These are phyloP conservation scores for Podila epicladia DNA, from an alignment of 192 early-diverging fungal genomes.

Conservation along the genomic window DNA sequence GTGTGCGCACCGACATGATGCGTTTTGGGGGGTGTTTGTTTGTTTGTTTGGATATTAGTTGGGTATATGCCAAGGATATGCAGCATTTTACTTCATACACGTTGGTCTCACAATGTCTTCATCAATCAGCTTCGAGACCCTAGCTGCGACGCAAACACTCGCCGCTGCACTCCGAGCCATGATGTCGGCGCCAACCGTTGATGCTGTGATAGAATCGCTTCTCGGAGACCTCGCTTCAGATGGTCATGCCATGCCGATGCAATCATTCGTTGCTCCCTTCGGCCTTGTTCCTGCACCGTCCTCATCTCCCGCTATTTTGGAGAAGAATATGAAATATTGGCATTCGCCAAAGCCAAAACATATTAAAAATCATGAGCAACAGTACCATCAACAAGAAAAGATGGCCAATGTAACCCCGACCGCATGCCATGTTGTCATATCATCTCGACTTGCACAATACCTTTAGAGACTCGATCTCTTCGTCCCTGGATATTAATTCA, in stretches of 20 bases:
- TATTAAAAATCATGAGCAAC: too few species aligned
- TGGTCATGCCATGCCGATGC: constrained; percentile 1
- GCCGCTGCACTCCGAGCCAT: constrained; percentile 1
- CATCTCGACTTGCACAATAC: constrained; percentile 1
- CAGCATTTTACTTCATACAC: too few species aligned
- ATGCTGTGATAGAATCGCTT: background rate
- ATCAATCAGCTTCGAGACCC: background rate
- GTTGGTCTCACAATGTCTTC: too few species aligned
- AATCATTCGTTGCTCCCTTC: background rate
- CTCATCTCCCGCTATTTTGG: background rate
- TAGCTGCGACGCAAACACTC: background rate
- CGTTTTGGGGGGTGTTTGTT: too few species aligned
- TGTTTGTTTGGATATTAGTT: background rate
- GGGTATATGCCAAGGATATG: too few species aligned
- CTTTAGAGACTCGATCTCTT: constrained; percentile 50
- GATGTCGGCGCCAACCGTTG: background rate
- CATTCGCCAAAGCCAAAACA: background rate
- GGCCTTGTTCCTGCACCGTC: background rate
- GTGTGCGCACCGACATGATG: too few species aligned
- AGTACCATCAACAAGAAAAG: too few species aligned
- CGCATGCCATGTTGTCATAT: too few species aligned
- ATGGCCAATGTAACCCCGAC: too few species aligned
- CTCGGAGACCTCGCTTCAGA: background rate
- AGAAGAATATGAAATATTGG: background rate
- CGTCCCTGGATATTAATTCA: constrained; percentile 51